These are phyloP conservation scores for Colletotrichum melonis DNA, from an alignment of 2,329 filamentous ascomycete genomes.

Conservation along the genomic window DNA sequence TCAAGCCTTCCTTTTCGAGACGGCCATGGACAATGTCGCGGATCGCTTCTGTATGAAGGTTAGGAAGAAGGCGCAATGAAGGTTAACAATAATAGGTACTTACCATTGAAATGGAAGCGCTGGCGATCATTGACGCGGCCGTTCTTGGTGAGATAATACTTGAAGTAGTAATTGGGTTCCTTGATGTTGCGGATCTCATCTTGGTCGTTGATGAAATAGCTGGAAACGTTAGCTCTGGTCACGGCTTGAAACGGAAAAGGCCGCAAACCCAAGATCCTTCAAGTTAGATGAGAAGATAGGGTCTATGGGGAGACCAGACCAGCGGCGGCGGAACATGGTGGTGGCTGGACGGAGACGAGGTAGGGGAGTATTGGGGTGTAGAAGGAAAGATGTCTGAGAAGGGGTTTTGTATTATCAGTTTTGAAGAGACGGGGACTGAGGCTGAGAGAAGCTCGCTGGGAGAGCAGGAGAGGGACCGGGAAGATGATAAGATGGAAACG, in stretches of 20 bases:
- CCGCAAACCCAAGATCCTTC: conserved; percentile 75
- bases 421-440: neutral
- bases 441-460: neutral
- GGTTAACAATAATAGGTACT: conserved; percentile 37
- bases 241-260: neutral
- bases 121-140: conserved; percentile 82
- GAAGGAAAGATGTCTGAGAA: neutral
- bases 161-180: conserved; percentile 76
- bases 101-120: conserved; percentile 79
- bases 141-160: conserved; percentile 79
- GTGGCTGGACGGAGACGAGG: neutral
- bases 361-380: no score
- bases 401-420: neutral
- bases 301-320: conserved; percentile 77
- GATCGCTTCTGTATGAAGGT: conserved; percentile 65
- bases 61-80: neutral
- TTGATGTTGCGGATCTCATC: conserved; percentile 80
- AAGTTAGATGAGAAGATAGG: conserved; percentile 74
- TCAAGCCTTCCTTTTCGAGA: conserved; percentile 69
- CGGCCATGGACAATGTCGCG: conserved; percentile 71
- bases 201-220: conserved; percentile 81
- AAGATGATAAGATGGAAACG: neutral
- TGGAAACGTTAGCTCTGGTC: conserved; percentile 45
- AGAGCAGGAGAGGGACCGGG: neutral
- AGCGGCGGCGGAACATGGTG: conserved; percentile 81